Base-by-base conservation (phyloP, 805 yeast species). In the Sugiyamaella floridensis region DNA sequence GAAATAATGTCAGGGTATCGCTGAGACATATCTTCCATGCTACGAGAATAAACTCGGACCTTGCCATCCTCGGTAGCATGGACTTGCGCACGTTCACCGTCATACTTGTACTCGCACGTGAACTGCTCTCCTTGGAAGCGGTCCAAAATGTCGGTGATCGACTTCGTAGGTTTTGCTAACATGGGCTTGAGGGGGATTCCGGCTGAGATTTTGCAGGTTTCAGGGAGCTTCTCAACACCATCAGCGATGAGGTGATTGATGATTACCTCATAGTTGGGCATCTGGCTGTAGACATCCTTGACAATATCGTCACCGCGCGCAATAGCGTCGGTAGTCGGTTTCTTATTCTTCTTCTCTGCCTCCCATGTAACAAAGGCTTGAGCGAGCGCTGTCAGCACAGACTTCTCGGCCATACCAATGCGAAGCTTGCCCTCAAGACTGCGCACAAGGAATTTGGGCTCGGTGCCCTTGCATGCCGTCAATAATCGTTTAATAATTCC, bases 101-200 rank as follows among this genome's bases (percentile, higher is more conserved):
- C 99, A 63, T 93, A 93, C 64, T 93, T 93, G 71, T 90, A 93
- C 67, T 93, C 99, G 67, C 97, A 92, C 0, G 97, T 90, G 64
- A 93, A 93, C 53, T 80, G 80, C 59, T 83, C 85, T 45, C 83
- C 89, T 58, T 85, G 86, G 66, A 93, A 90, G 52, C 95, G 75
- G 66, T 93, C 96, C 55, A 93, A 75, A 1, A 93, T 87, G 65
- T 93, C 99, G n/a, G 86, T 79, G 37, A 93, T 83, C 1, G 97
- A 80, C 64, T 93, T 92, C 0, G 98, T 92, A 1, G 99, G 99
- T 65, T 92, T 93, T 6, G 99, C 99, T 63, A 93, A 79, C 99
- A 93, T 93, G 0, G 99, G 99, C 65, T 90, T 92, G 60, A 93
- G 74, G 0, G 99, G 99, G 4, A 93, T 82, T 1, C 98, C 98